These are phyloP conservation scores for Wickerhamiella occidentalis DNA, from an alignment of 805 yeast species.

Conservation along the genomic window DNA sequence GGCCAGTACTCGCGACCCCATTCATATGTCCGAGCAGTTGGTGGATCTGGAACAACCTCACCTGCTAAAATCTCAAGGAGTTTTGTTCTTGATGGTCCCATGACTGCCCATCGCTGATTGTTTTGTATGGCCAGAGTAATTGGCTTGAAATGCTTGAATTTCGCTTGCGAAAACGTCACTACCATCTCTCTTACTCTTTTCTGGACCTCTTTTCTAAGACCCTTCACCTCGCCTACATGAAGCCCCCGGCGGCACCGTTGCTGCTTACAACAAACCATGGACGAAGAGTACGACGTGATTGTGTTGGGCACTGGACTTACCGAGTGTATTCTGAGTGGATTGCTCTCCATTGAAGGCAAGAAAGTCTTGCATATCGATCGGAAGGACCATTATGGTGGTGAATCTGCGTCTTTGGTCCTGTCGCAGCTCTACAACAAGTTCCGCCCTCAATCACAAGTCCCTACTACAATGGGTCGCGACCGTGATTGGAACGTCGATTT, in stretches of 20 bases:
- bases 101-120: conserved; percentile 41
- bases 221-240: background rate
- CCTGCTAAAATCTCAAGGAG: conserved; percentile 49
- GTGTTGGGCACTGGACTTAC: conserved; percentile 92
- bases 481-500: conserved; percentile 97
- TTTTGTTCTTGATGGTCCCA: conserved; percentile 44
- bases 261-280: conserved; percentile 41
- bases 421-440: conserved; percentile 62
- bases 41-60: conserved; percentile 40
- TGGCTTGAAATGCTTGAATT: conserved; percentile 30
- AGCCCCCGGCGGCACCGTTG: background rate
- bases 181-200: too few species aligned
- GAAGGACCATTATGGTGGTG: conserved; percentile 88
- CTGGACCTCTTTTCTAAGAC: too few species aligned
- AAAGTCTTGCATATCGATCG: conserved; percentile 93
- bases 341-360: conserved; percentile 94
- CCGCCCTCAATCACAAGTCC: conserved; percentile 46
- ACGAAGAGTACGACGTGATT: conserved; percentile 92
- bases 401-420: conserved; percentile 28
- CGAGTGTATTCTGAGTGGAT: conserved; percentile 88
- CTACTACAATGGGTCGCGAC: conserved; percentile 71
- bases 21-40: conserved; percentile 45
- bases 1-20: conserved; percentile 36
- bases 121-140: conserved; percentile 31
- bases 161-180: conserved; percentile 14